Conservation (phyloP, 495 filamentous ascomycete genomes). For the Clavariopsis aquatica region DNA sequence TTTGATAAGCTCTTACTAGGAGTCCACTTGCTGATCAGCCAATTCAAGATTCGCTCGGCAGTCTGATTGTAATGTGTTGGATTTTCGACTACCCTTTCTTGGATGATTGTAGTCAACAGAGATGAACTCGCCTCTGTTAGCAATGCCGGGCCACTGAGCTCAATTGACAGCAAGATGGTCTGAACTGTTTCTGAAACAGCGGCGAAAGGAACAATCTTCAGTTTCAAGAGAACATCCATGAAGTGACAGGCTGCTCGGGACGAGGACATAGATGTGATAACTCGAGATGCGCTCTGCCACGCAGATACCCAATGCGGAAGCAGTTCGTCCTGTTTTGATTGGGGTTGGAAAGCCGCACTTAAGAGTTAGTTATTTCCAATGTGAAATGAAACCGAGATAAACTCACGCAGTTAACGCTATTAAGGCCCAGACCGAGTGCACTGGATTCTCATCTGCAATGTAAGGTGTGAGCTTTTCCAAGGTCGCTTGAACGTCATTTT, state of each 20-base stretch:
- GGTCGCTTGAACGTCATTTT: slow-evolving; percentile 46
- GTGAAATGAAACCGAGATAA: slow-evolving; percentile 17
- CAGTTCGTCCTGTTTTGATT: slow-evolving; percentile 42
- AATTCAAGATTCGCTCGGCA: slow-evolving; percentile 69
- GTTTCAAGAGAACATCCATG: slow-evolving; percentile 61
- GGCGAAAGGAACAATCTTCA: slow-evolving; percentile 36
- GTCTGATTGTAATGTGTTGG: slow-evolving; percentile 65
- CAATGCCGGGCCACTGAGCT: slow-evolving; percentile 75
- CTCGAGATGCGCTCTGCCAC: slow-evolving; percentile 73
- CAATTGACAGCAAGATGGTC: slow-evolving; percentile 69
- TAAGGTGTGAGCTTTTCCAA: slow-evolving; percentile 53
- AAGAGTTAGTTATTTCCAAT: slow-evolving; percentile 40
- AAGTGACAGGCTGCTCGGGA: slow-evolving; percentile 82
- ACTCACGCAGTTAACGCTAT: slow-evolving; percentile 48
- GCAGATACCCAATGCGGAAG: slow-evolving; percentile 64
- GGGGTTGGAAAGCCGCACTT: slow-evolving; percentile 53
- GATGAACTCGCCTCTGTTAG: slow-evolving; percentile 78
- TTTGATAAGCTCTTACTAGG: slow-evolving; percentile 56
- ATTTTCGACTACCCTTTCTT: slow-evolving; percentile 60
- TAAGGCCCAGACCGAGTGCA: slow-evolving; percentile 61
- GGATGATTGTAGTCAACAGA: slow-evolving; percentile 67
- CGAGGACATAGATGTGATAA: slow-evolving; percentile 65
- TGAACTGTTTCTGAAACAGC: slow-evolving; percentile 59
- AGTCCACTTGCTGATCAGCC: slow-evolving; percentile 78
- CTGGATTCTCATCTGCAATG: slow-evolving; percentile 59